phyloP scores from a whole-genome alignment of 306 rosid species.

The Ceratonia siliqua region DNA sequence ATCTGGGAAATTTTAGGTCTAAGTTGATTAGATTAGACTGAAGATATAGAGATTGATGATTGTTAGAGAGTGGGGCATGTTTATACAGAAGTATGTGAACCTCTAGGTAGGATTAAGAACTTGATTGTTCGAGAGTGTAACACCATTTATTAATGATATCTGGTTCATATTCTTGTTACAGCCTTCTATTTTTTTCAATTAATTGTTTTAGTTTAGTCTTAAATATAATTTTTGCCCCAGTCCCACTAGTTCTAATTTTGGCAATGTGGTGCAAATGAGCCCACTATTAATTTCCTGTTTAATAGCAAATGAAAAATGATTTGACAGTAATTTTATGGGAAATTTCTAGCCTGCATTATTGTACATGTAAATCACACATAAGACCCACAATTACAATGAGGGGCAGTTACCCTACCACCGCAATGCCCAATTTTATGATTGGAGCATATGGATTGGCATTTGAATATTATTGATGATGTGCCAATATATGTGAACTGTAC shows the following conservation, averaged over 20 bases:
- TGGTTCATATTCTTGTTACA: slow-evolving; percentile 23
- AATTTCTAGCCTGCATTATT: too few species aligned
- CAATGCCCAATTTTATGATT: too few species aligned
- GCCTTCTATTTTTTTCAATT: background rate
- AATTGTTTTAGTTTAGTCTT: slow-evolving; percentile 13
- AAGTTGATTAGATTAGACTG: slow-evolving; percentile 43
- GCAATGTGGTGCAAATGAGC: background rate
- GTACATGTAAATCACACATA: background rate
- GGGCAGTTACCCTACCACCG: too few species aligned
- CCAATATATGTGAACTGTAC: background rate
- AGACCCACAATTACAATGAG: too few species aligned
- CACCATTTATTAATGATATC: slow-evolving; percentile 34
- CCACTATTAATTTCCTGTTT: background rate
- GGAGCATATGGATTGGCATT: background rate
- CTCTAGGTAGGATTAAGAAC: slow-evolving; percentile 41
- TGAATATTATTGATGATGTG: background rate
- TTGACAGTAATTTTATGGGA: background rate
- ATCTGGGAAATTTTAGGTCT: slow-evolving; percentile 31
- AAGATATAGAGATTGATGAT: slow-evolving; percentile 54
- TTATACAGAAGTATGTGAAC: slow-evolving; percentile 44
- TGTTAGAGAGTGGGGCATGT: slow-evolving; percentile 46
- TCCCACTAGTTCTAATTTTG: too few species aligned
- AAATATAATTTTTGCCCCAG: background rate
- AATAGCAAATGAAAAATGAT: background rate
- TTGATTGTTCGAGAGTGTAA: slow-evolving; percentile 39